Evolutionary conservation across 75 land plant species (phyloP), one percentile per base, ranked within the genome.

Genomic region (Isoetes taiwanensis): DNA sequence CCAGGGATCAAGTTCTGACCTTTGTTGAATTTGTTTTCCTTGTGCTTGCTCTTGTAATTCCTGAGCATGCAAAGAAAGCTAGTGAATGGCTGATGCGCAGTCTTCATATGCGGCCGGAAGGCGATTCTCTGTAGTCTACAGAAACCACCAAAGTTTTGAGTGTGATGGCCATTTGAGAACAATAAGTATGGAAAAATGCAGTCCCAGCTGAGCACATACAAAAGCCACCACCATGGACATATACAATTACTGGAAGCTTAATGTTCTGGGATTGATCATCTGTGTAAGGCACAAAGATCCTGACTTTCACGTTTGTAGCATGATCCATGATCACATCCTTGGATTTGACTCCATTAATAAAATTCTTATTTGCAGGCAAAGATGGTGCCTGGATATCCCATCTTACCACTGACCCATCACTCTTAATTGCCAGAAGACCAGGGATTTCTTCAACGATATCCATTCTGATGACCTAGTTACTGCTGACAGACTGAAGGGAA

Each of bases 221-320:
- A 23, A 46, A 46, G 50, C n/a, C 6, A 3, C 50, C 50, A 6
- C 50, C 50, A 16, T 46, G 50, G 50, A 46, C 6, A n/a, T 46
- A 46, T 5, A 46, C 50, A 4, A 46, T 46, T 19, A 46, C 16
- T 4, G 50, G n/a, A 8, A 46, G 16, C 21, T 19, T 6, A 6
- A 4, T 6, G n/a, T n/a, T n/a, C n/a, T n/a, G n/a, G n/a, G n/a
- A n/a, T n/a, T n/a, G n/a, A n/a, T n/a, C n/a, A n/a, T n/a, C n/a
- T n/a, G n/a, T n/a, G n/a, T n/a, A n/a, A 2, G 74, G 81, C 8
- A 60, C 54, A 58, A 16, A 69, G 59, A 78, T 54, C 17, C 81
- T 55, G 30, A 33, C 71, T 38, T 64, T 56, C 23, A 64, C 66
- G 63, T 60, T 61, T 3, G 43, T 55, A 5, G 33, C 61, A 4